Base-by-base conservation (phyloP, 441 rosid genomes). In the Caryocar brasiliense region DNA sequence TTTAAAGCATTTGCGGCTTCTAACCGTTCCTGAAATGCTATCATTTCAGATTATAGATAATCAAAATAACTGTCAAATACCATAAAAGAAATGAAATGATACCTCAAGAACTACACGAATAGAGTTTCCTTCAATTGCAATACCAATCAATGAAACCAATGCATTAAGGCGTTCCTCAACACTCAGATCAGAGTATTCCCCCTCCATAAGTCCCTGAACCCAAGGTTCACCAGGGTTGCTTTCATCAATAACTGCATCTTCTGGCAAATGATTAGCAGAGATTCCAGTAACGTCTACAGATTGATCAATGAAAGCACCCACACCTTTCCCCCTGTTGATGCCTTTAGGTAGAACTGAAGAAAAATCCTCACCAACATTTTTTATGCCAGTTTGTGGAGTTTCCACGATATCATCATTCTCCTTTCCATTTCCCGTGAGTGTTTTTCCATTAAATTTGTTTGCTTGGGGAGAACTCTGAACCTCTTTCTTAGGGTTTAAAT, bases 121-220 rank as follows among this genome's bases (percentile, higher is more conserved):
- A 19, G 85, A 70, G 63, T 78, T 85, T 51, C 96, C 96, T 71
- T 85, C 94, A 4, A 68, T 73, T 53, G 86, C 89, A 24, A 82
- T 66, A 65, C 78, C 82, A 64, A 82, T 67, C 60, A 87, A 64
- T 25, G 96, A 69, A 57, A 77, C 82, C 53, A 87, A 85, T n/a
- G 85, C 88, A 48, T 70, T 65, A 58, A 87, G 78, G 32, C 94
- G 91, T 56, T 87, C 94, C 71, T 87, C 86, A 12, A 79, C 79
- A 48, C 81, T 70, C 14, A 87, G 85, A 66, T 70, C 81, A 8
- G 89, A 65, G 60, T 85, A 87, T 8, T 87, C 91, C 27, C 83
- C 85, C 72, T 87, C 96, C 56, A 73, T 69, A 22, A 87, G 88
- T 53, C 86, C 94, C 60, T 71, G 91, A 56, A 82, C 89, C 96